Conservation (phyloP, 257 asterid genomes). For the Solanum infundibuliforme region DNA sequence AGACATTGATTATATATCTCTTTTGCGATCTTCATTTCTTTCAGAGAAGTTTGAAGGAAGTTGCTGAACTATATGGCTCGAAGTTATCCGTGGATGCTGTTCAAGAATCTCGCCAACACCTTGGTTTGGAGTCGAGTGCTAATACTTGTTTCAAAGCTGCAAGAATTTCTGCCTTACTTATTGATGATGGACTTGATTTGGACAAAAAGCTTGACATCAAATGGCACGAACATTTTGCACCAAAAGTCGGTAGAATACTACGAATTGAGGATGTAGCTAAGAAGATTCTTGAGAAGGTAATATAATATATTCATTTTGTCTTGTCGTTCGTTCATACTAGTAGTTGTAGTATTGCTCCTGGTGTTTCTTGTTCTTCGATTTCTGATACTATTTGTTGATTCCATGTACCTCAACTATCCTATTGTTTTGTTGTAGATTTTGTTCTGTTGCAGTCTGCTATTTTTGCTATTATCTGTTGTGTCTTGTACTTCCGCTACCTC, state of each 20-base stretch:
- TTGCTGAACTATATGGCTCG: conserved; percentile 60
- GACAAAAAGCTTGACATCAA: conserved; percentile 49
- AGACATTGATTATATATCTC: neutral
- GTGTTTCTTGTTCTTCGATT: neutral
- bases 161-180: conserved; percentile 49
- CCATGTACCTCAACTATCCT: neutral
- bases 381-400: neutral
- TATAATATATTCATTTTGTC: neutral
- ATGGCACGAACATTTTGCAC: conserved; percentile 67
- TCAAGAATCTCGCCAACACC: conserved; percentile 45
- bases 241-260: conserved; percentile 63
- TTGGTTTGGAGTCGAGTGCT: conserved; percentile 56
- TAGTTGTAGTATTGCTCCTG: neutral
- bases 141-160: conserved; percentile 64
- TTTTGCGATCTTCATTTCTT: neutral
- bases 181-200: conserved; percentile 74
- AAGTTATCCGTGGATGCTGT: conserved; percentile 50
- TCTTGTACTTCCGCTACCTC: neutral
- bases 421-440: neutral
- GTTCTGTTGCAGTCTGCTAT: neutral
- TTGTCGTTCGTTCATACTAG: neutral
- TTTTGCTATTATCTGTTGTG: neutral
- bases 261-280: conserved; percentile 74
- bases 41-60: conserved; percentile 81
- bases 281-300: conserved; percentile 66